Conservation (phyloP, 768 basidiomycete genomes). For the Exidia glandulosa region DNA sequence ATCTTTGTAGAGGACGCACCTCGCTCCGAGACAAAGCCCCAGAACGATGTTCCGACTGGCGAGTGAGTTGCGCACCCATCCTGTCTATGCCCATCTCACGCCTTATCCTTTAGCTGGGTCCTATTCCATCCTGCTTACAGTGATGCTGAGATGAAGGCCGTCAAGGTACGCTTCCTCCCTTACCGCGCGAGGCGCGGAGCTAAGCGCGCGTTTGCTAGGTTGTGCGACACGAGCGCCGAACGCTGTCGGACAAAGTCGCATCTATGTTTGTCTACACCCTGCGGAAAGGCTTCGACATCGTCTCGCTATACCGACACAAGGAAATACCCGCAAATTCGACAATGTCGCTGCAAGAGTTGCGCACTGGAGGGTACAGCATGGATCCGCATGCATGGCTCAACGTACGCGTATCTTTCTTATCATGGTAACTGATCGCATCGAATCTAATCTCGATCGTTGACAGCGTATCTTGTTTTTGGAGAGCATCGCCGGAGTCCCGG, state of each 20-base stretch:
- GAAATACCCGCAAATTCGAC: conserved; percentile 47
- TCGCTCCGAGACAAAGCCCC: not conserved
- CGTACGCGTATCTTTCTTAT: conserved; percentile 26
- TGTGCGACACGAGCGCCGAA: conserved; percentile 52
- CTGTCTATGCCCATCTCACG: not conserved
- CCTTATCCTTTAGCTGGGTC: conserved; percentile 44
- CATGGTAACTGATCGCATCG: conserved; percentile 18
- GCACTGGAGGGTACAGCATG: conserved; percentile 63
- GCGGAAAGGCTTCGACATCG: conserved; percentile 68
- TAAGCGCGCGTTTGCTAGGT: conserved; percentile 34
- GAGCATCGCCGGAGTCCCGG: conserved; percentile 88
- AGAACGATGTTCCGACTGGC: not conserved
- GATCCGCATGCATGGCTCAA: conserved; percentile 67
- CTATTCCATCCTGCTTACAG: conserved; percentile 90
- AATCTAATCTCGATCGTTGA: conserved; percentile 1
- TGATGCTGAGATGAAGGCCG: conserved; percentile 55
- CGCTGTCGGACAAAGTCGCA: conserved; percentile 54
- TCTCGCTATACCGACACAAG: conserved; percentile 76
- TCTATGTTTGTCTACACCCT: not conserved
- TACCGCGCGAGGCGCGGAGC: not conserved
- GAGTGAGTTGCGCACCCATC: not conserved
- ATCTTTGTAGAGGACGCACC: not conserved
- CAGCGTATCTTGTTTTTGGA: conserved; percentile 65
- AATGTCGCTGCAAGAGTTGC: conserved; percentile 63
- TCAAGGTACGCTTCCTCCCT: conserved; percentile 44